Evolutionary conservation across 441 rosid species (phyloP).

Genomic region (Pelargonium fulgidum): DNA sequence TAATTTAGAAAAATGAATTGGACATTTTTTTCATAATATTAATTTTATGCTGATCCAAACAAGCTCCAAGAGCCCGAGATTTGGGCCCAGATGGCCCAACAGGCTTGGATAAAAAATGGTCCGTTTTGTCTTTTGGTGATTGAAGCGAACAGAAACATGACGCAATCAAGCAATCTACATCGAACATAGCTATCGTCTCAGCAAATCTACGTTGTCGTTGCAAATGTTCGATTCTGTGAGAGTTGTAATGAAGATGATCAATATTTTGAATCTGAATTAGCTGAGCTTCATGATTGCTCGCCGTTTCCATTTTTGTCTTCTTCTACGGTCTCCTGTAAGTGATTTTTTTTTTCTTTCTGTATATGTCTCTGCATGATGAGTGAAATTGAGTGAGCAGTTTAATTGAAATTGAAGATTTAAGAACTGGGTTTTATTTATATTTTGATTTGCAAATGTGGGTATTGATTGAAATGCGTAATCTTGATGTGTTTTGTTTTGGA

Average conservation of each 20-base stretch:
- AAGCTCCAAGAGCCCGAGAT: too few species aligned
- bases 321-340: constrained; percentile 37
- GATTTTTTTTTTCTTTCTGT: neutral
- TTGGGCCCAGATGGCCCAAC: too few species aligned
- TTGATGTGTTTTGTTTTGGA: neutral
- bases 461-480: constrained; percentile 15
- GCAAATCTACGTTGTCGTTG: too few species aligned
- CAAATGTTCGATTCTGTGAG: neutral
- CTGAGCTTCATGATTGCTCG: neutral
- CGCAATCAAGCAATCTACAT: too few species aligned
- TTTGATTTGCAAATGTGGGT: constrained; percentile 15
- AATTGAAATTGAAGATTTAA: constrained; percentile 4
- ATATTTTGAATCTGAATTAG: neutral
- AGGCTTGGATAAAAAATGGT: too few species aligned
- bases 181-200: too few species aligned
- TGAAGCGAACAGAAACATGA: too few species aligned
- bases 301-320: constrained; percentile 12
- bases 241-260: neutral
- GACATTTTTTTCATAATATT: too few species aligned
- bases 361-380: neutral
- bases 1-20: too few species aligned
- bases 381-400: neutral
- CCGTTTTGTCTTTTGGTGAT: too few species aligned
- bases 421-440: constrained; percentile 26
- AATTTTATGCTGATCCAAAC: too few species aligned